Percentiles rank a stretch among this genome's conserved stretches.
These are phyloP conservation scores for Penicillium vulpinum DNA, from an alignment of 2,329 filamentous ascomycete species.

Conservation along the genomic window DNA sequence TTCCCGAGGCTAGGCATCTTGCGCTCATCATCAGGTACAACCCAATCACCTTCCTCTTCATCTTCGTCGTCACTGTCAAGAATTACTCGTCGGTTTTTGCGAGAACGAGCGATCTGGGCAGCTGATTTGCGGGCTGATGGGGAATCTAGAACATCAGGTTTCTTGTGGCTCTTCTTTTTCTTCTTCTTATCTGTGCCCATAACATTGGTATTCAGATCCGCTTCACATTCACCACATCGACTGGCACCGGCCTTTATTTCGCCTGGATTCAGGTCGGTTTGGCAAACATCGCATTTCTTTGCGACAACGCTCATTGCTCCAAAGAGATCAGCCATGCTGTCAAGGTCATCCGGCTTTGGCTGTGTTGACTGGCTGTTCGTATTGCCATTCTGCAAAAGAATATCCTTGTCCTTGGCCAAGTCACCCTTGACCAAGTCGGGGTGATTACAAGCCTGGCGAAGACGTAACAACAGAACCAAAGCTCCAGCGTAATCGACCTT, in stretches of 20 bases:
- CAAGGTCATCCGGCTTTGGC: slow-evolving; percentile 64
- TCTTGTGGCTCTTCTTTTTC: slow-evolving; percentile 46
- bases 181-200: slow-evolving; percentile 38
- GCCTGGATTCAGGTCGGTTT: slow-evolving; percentile 62
- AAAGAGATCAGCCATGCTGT: slow-evolving; percentile 82
- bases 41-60: slow-evolving; percentile 71
- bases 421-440: slow-evolving; percentile 83
- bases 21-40: slow-evolving; percentile 69
- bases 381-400: slow-evolving; percentile 64
- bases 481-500: slow-evolving; percentile 91
- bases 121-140: slow-evolving; percentile 23
- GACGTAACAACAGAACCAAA: slow-evolving; percentile 82
- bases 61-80: slow-evolving; percentile 61
- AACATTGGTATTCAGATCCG: slow-evolving; percentile 66
- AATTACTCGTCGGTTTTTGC: slow-evolving; percentile 47
- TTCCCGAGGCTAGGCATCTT: slow-evolving; percentile 64
- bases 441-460: slow-evolving; percentile 94
- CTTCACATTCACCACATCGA: slow-evolving; percentile 72
- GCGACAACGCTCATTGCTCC: slow-evolving; percentile 76
- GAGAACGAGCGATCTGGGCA: slow-evolving; percentile 27
- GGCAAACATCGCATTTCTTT: slow-evolving; percentile 82
- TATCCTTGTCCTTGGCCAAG: slow-evolving; percentile 83
- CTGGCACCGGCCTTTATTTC: slow-evolving; percentile 56
- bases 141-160: slow-evolving; percentile 33
- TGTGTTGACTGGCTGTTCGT: slow-evolving; percentile 51